Evolutionary conservation across 208 protist genomes (phyloP).

Genomic region (Crithidia brevicula): DNA sequence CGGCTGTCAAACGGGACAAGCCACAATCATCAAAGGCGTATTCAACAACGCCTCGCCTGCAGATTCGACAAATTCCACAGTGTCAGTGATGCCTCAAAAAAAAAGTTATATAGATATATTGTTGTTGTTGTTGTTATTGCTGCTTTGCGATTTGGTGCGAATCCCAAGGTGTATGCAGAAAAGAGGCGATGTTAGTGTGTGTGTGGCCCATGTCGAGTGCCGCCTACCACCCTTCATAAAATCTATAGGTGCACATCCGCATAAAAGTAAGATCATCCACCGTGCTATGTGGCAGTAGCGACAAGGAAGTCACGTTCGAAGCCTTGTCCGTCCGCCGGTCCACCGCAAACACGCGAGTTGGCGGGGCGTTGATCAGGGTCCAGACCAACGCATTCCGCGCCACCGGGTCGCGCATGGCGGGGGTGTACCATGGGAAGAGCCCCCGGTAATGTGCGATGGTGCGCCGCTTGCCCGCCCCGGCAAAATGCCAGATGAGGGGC

Average conservation of each 20-base stretch:
- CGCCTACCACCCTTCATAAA: constrained; percentile 5
- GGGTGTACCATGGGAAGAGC: constrained; percentile 22
- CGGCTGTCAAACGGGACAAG: too few relatives aligned
- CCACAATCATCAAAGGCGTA: too few relatives aligned
- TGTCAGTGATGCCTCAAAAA: too few relatives aligned
- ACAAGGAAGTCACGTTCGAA: not conserved
- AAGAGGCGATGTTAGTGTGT: too few relatives aligned
- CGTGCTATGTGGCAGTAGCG: constrained; percentile 8
- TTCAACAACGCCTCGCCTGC: too few relatives aligned
- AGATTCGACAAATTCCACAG: too few relatives aligned
- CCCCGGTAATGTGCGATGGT: constrained; percentile 16
- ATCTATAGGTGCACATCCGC: constrained; percentile 8
- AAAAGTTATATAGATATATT: too few relatives aligned
- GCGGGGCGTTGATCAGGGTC: constrained; percentile 16
- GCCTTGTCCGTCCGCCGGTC: not conserved
- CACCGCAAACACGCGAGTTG: constrained; percentile 12
- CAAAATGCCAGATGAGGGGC: constrained; percentile 19
- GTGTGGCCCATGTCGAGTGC: not conserved
- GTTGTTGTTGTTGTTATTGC: too few relatives aligned
- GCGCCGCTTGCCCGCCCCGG: constrained; percentile 6
- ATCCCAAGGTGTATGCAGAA: too few relatives aligned
- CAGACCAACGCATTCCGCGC: constrained; percentile 14
- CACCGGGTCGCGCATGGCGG: not conserved
- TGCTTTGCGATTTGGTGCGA: too few relatives aligned
- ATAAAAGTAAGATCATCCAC: not conserved